These are phyloP conservation scores for Calamus simplicifolius DNA, from an alignment of 176 grass and related monocot genomes.

Conservation along the genomic window DNA sequence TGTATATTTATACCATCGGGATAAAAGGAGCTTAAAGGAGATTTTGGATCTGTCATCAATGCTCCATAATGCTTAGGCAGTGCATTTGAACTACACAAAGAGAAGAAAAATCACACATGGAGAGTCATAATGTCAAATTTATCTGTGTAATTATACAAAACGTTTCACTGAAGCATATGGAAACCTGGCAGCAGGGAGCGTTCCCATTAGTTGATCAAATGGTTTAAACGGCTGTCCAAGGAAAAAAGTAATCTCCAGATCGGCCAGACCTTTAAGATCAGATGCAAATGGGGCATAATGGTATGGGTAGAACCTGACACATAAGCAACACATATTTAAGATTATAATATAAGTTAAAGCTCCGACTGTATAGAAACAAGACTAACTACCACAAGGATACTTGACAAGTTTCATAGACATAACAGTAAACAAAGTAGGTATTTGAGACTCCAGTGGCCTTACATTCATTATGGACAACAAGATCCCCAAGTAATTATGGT, in stretches of 20 bases:
- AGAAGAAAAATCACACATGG: conserved; percentile 10
- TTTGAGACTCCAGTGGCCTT: too few species aligned
- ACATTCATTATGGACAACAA: too few species aligned
- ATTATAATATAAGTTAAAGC: too few species aligned
- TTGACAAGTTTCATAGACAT: too few species aligned
- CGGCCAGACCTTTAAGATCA: conserved; percentile 71
- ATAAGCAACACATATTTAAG: too few species aligned
- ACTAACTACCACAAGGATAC: not conserved
- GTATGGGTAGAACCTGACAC: conserved; percentile 89
- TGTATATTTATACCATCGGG: conserved; percentile 45
- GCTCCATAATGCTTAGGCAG: conserved; percentile 74
- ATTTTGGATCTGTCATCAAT: conserved; percentile 73
- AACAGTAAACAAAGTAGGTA: too few species aligned
- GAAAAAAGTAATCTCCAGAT: conserved; percentile 98
- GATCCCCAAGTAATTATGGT: too few species aligned
- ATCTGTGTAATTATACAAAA: too few species aligned
- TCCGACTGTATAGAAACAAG: not conserved
- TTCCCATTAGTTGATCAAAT: conserved; percentile 99
- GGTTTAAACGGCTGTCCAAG: conserved; percentile 99
- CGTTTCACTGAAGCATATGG: conserved; percentile 8
- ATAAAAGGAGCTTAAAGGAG: conserved; percentile 83
- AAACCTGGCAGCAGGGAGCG: conserved; percentile 90
- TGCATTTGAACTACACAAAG: conserved; percentile 74
- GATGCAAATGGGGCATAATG: conserved; percentile 98
- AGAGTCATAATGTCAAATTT: too few species aligned